Evolutionary conservation across 164 flowering plant genomes (phyloP).

Genomic region (Aristolochia fimbriata): DNA sequence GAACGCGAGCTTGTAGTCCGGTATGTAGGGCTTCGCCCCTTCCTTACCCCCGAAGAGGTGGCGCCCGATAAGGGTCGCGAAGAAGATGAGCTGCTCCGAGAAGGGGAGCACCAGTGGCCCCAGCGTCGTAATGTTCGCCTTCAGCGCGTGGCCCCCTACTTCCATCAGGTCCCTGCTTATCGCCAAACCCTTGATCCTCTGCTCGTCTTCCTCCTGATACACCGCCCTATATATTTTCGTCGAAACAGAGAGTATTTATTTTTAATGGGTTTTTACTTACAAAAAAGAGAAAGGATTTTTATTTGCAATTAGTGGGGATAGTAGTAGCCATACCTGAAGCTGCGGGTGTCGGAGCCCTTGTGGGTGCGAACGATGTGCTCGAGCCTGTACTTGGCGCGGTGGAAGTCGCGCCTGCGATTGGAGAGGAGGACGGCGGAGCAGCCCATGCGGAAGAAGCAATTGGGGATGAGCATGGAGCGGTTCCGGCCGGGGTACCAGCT

Average conservation of each 20-base stretch:
- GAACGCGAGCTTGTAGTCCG: conserved; percentile 91
- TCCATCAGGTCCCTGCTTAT: conserved; percentile 64
- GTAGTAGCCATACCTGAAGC: conserved; percentile 88
- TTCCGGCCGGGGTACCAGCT: conserved; percentile 77
- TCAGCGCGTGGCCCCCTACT: conserved; percentile 83
- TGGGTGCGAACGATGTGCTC: conserved; percentile 89
- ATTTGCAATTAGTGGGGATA: too few species aligned
- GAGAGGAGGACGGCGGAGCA: conserved; percentile 81
- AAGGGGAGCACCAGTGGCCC: conserved; percentile 86
- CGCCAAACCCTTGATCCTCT: conserved; percentile 50
- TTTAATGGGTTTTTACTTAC: too few species aligned
- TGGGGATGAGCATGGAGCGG: conserved; percentile 83
- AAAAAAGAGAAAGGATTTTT: too few species aligned
- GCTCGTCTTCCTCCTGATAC: conserved; percentile 81
- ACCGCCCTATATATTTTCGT: conserved; percentile 58
- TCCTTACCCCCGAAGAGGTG: conserved; percentile 26
- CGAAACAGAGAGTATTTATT: too few species aligned
- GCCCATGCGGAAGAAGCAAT: conserved; percentile 90
- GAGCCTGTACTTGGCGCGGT: conserved; percentile 70
- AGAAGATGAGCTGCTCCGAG: conserved; percentile 83
- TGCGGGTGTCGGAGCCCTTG: conserved; percentile 79
- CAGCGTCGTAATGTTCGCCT: conserved; percentile 87
- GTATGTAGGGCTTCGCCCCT: conserved; percentile 47
- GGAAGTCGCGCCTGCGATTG: conserved; percentile 62
- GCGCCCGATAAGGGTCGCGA: conserved; percentile 38